Evolutionary conservation across 805 yeast genomes (phyloP).

Genomic region (Cyberlindnera suaveolens): DNA sequence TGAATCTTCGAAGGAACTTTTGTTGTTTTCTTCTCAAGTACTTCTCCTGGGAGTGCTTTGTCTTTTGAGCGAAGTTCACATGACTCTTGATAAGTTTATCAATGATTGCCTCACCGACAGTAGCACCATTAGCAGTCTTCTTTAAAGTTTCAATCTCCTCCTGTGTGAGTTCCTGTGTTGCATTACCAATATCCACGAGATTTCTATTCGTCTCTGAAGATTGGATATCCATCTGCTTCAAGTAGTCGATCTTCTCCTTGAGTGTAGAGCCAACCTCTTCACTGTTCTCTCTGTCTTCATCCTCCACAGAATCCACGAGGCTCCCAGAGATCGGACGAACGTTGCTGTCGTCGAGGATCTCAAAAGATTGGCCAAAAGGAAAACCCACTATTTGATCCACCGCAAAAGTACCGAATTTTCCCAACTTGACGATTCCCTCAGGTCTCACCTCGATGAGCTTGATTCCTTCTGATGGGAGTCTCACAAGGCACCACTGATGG

Average conservation of each 20-base stretch:
- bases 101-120: constrained; percentile 70
- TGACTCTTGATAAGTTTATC: constrained; percentile 79
- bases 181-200: constrained; percentile 58
- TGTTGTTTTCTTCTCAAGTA: constrained; percentile 87
- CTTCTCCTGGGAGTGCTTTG: constrained; percentile 85
- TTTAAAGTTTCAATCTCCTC: constrained; percentile 86
- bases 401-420: constrained; percentile 85
- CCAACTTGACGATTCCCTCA: constrained; percentile 61
- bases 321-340: constrained; percentile 40
- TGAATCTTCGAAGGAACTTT: constrained; percentile 81
- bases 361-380: constrained; percentile 86
- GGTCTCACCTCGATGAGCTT: constrained; percentile 64
- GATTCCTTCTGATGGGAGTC: constrained; percentile 76
- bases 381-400: constrained; percentile 73
- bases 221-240: constrained; percentile 26
- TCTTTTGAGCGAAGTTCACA: constrained; percentile 81
- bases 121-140: constrained; percentile 52
- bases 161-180: constrained; percentile 65
- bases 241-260: constrained; percentile 21
- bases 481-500: constrained; percentile 45
- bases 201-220: constrained; percentile 61
- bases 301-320: constrained; percentile 28
- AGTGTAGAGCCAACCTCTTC: constrained; percentile 19
- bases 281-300: constrained; percentile 19
- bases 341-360: constrained; percentile 53